Percentiles rank a stretch among this genome's conserved stretches.
Conservation (phyloP, 2,329 filamentous ascomycete genomes). For the Scortechinia acanthostroma region DNA sequence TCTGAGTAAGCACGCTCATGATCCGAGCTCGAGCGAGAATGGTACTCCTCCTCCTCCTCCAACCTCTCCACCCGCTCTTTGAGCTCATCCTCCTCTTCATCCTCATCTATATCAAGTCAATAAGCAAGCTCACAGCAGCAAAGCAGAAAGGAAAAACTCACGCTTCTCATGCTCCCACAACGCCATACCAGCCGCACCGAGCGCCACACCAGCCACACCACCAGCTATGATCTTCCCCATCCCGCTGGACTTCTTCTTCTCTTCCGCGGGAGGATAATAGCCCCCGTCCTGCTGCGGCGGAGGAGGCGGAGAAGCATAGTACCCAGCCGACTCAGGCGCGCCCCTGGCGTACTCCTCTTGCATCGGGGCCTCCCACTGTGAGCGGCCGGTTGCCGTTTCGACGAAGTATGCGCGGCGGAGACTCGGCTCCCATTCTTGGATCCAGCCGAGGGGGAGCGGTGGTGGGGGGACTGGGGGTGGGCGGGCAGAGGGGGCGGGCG, state of each 20-base stretch:
- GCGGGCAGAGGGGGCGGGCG: not conserved
- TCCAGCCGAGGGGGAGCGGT: not conserved
- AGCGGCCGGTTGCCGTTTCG: not conserved
- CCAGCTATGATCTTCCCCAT: not conserved
- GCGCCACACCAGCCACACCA: not conserved
- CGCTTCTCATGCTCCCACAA: not conserved
- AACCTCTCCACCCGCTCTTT: not conserved
- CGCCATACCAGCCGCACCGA: not conserved
- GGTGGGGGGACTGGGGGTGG: not conserved
- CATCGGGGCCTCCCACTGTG: not conserved
- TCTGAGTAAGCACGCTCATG: no score
- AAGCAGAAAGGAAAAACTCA: not conserved
- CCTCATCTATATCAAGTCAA: no score
- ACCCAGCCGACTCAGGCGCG: not conserved
- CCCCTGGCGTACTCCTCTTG: not conserved
- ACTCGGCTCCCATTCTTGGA: not conserved
- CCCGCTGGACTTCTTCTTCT: not conserved
- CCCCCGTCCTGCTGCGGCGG: not conserved
- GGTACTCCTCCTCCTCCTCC: not conserved
- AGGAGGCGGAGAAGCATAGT: not conserved
- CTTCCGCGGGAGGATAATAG: not conserved
- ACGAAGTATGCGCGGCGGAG: not conserved
- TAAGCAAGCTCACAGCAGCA: not conserved
- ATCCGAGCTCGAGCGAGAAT: no score
- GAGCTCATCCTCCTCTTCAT: not conserved